These are phyloP conservation scores for Trichoderma virens DNA, from an alignment of 495 filamentous ascomycete species.

Conservation along the genomic window DNA sequence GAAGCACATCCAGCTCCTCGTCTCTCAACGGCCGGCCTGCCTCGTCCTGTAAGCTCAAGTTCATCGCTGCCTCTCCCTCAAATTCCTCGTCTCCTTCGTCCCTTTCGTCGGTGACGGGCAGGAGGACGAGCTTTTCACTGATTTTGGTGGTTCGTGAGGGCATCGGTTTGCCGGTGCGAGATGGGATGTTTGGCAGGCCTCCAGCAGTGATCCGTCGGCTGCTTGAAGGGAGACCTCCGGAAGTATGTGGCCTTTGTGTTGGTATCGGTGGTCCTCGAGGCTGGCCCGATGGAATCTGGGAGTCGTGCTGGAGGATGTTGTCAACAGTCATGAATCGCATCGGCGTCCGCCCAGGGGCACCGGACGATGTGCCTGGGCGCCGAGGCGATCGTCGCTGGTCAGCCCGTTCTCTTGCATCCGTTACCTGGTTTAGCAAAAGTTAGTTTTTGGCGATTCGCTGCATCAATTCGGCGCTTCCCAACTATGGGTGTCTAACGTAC, in stretches of 20 bases:
- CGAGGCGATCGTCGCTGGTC: slow-evolving; percentile 16
- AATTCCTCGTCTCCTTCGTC: slow-evolving; percentile 41
- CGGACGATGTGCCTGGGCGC: slow-evolving; percentile 11
- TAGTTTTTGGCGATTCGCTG: background rate
- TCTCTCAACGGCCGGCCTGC: slow-evolving; percentile 66
- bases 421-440: slow-evolving; percentile 20
- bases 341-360: slow-evolving; percentile 23
- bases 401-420: slow-evolving; percentile 29
- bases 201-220: slow-evolving; percentile 32
- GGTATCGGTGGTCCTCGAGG: slow-evolving; percentile 61
- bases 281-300: slow-evolving; percentile 92
- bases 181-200: slow-evolving; percentile 31
- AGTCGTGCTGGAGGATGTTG: slow-evolving; percentile 87
- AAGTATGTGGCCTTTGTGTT: slow-evolving; percentile 37
- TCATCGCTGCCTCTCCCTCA: slow-evolving; percentile 36
- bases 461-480: background rate
- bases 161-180: slow-evolving; percentile 57
- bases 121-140: slow-evolving; percentile 89
- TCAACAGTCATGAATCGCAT: slow-evolving; percentile 92
- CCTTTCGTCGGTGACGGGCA: slow-evolving; percentile 72
- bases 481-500: slow-evolving; percentile 15
- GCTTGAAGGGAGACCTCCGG: slow-evolving; percentile 36
- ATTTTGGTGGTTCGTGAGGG: slow-evolving; percentile 85
- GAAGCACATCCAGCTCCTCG: slow-evolving; percentile 61
- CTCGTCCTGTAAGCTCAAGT: slow-evolving; percentile 44